These are phyloP conservation scores for Akanthomyces dipterigenus DNA, from an alignment of 2,329 filamentous ascomycete genomes.

Conservation along the genomic window DNA sequence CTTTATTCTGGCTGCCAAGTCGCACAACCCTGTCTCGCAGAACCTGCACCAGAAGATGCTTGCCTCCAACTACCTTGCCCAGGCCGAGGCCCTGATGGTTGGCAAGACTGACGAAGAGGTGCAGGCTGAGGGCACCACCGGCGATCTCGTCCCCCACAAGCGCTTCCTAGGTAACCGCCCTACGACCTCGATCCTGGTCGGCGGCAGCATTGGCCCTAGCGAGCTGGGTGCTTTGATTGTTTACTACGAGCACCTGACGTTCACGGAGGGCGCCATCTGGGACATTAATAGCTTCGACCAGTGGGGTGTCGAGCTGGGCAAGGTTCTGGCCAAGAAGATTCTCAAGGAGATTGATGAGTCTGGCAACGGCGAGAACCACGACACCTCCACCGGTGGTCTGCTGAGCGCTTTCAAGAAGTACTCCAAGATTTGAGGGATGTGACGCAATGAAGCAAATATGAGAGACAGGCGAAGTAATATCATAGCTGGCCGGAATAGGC, in stretches of 20 bases:
- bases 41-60: slow-evolving; percentile 97
- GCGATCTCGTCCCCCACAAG: slow-evolving; percentile 89
- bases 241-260: slow-evolving; percentile 98
- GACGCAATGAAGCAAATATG: neutral
- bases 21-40: slow-evolving; percentile 88
- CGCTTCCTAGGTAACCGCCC: slow-evolving; percentile 97
- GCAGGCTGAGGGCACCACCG: slow-evolving; percentile 64
- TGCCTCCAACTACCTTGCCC: slow-evolving; percentile 85
- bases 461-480: slow-evolving; percentile 2
- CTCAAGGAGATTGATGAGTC: slow-evolving; percentile 74
- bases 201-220: slow-evolving; percentile 86
- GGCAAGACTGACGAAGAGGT: slow-evolving; percentile 80
- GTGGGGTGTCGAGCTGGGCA: slow-evolving; percentile 98
- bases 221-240: slow-evolving; percentile 93
- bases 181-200: slow-evolving; percentile 85
- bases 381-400: slow-evolving; percentile 79
- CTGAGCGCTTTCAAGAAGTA: slow-evolving; percentile 89
- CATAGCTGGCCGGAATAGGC: neutral
- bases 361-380: slow-evolving; percentile 68
- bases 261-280: slow-evolving; percentile 96
- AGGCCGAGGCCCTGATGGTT: slow-evolving; percentile 85
- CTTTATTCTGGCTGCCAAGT: slow-evolving; percentile 94
- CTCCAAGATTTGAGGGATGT: slow-evolving; percentile 37
- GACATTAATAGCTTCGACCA: slow-evolving; percentile 99
- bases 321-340: slow-evolving; percentile 90